These are phyloP conservation scores for Mycosphaerella arachidis DNA, from an alignment of 2,329 filamentous ascomycete genomes.

Conservation along the genomic window DNA sequence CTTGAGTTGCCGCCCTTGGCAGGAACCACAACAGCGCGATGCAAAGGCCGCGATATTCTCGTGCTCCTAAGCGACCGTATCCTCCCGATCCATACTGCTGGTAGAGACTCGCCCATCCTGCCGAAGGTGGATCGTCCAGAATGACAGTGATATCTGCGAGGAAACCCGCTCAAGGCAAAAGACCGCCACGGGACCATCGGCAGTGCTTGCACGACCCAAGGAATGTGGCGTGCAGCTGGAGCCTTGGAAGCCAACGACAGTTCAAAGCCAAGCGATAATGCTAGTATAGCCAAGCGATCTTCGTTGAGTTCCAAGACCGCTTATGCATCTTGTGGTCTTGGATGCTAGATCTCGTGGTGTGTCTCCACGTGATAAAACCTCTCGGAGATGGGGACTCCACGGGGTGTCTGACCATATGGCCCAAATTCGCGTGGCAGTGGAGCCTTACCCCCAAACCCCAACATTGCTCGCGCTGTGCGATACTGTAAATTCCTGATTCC, in stretches of 20 bases:
- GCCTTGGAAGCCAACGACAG: background rate
- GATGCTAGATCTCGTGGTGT: background rate
- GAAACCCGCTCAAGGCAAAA: background rate
- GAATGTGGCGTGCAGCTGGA: background rate
- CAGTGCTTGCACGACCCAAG: background rate
- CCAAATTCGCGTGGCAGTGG: background rate
- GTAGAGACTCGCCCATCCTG: background rate
- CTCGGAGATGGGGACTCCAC: background rate
- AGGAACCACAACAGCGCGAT: background rate
- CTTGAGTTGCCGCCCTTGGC: background rate
- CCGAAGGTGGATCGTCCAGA: background rate
- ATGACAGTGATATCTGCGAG: background rate
- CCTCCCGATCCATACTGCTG: background rate
- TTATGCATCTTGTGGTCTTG: background rate
- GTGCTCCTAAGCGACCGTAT: background rate
- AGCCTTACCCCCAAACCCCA: background rate
- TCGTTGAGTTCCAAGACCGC: background rate
- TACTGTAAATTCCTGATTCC: too few relatives aligned
- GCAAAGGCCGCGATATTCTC: background rate
- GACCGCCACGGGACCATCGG: background rate
- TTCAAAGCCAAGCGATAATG: background rate
- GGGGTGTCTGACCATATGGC: background rate
- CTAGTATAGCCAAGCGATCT: background rate
- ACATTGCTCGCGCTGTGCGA: too few relatives aligned
- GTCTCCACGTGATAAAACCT: background rate